phyloP scores from a whole-genome alignment of 345 rosid species.

The Psidium friedrichsthalianum region DNA sequence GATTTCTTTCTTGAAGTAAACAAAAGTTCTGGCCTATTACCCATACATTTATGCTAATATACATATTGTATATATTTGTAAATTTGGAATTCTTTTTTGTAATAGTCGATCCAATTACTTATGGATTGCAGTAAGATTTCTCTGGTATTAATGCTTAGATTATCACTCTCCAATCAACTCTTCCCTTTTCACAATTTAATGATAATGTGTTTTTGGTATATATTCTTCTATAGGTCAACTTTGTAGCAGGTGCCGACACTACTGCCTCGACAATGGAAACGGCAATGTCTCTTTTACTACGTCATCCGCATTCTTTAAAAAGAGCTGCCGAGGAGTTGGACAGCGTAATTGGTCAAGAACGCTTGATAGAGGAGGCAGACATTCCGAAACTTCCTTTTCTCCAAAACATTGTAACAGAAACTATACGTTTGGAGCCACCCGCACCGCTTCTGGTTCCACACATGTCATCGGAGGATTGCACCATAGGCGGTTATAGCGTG shows the following conservation, averaged over 20 bases:
- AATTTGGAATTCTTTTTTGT: background rate
- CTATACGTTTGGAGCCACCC: slow-evolving; percentile 24
- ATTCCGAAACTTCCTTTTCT: slow-evolving; percentile 8
- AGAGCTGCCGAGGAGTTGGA: slow-evolving; percentile 21
- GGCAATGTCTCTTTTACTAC: slow-evolving; percentile 36
- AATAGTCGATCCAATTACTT: background rate
- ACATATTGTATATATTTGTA: background rate
- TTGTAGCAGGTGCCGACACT: slow-evolving; percentile 40
- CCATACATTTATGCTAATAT: background rate
- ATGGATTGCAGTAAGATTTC: background rate
- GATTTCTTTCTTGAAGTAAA: background rate
- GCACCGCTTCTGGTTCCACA: slow-evolving; percentile 42
- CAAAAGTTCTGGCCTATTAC: background rate
- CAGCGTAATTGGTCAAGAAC: background rate
- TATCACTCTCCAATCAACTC: background rate
- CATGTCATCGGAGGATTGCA: slow-evolving; percentile 17
- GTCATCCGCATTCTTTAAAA: slow-evolving; percentile 15
- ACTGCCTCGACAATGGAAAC: slow-evolving; percentile 36
- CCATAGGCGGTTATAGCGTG: slow-evolving; percentile 26
- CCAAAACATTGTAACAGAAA: slow-evolving; percentile 19
- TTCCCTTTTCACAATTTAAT: background rate
- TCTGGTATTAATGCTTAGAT: background rate
- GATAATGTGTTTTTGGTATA: background rate
- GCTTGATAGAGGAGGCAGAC: slow-evolving; percentile 31
- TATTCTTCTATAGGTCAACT: background rate